Evolutionary conservation across 1,284 basidiomycete species (phyloP), one percentile per base, ranked within the genome.

Genomic region (Somion occarium): DNA sequence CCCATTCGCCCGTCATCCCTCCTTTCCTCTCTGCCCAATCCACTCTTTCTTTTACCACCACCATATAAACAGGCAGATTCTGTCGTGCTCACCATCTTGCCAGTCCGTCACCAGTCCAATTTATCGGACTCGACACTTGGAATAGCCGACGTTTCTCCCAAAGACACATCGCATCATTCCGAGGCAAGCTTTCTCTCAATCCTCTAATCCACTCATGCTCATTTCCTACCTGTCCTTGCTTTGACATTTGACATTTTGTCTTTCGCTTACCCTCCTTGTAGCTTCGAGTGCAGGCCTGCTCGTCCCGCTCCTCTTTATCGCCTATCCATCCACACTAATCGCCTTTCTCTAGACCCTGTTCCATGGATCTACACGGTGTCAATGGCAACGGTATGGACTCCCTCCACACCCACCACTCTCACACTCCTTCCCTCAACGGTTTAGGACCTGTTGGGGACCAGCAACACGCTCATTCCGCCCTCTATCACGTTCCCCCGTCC

Each of bases 281-380:
- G 48, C 48, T 9, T 49, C 38, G 48, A 49, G 48, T 49, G 38
- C 48, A 49, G 48, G 48, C 38, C 38, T 24, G 48, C 48, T 49
- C 48, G 38, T 41, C 23, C 30, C 30, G 30, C 30, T 34, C 30
- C 34, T 23, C 46, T 34, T 37, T 37, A 47, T 23, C 46, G 30
- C 30, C 30, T 34, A 34, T 22, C 42, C 42, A 43, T 13, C 15
- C 22, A 3, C 19, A n/a, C 3, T 24, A 22, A 9, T n/a, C 24
- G 19, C 42, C 20, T 20, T 13, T 47, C 30, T 34, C 34, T 34
- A 34, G 30, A 7, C 15, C 30, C 30, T 34, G 7, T 3, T 5
- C 37, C 5, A 49, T 49, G 47, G 47, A 49, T 42, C 37, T 49
- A 27, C 22, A 20, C 24, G 23, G 19, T 23, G 23, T 19, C 39